A percentile compares a stretch with the other conserved stretches of the same genome.
These are phyloP conservation scores for Coemansia sp. DNA, from an alignment of 192 early-diverging fungal species.

Conservation along the genomic window DNA sequence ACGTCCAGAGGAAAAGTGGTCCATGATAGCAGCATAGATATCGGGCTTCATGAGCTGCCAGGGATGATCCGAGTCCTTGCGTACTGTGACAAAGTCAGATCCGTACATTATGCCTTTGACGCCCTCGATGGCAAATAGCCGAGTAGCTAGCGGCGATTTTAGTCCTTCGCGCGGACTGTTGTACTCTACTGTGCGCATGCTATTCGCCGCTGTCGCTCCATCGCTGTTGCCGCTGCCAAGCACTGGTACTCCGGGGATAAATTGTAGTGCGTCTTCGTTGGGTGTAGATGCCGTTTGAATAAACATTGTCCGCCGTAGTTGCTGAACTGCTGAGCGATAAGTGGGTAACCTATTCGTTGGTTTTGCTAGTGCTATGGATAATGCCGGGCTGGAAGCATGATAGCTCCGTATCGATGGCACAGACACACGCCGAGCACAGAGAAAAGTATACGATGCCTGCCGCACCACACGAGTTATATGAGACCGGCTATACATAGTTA, in stretches of 20 bases:
- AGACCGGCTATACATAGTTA: not conserved
- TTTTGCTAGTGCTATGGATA: not conserved
- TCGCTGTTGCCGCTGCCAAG: slow-evolving; percentile 47
- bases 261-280: slow-evolving; percentile 94
- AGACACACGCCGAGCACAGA: not conserved
- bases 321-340: not conserved
- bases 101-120: slow-evolving; percentile 89
- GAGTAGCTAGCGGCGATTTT: slow-evolving; percentile 84
- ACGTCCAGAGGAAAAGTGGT: slow-evolving; percentile 83
- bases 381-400: not conserved
- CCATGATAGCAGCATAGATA: slow-evolving; percentile 95
- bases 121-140: slow-evolving; percentile 93
- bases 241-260: slow-evolving; percentile 90
- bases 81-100: slow-evolving; percentile 93
- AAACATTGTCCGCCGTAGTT: slow-evolving; percentile 68
- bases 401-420: not conserved
- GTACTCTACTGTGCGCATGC: slow-evolving; percentile 81
- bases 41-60: slow-evolving; percentile 99
- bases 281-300: slow-evolving; percentile 91
- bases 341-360: not conserved
- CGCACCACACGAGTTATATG: not conserved
- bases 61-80: slow-evolving; percentile 82
- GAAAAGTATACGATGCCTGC: not conserved
- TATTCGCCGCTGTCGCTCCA: not conserved
- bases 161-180: slow-evolving; percentile 71